These are phyloP conservation scores for Talaromyces islandicus DNA, from an alignment of 2,329 filamentous ascomycete genomes.

Conservation along the genomic window DNA sequence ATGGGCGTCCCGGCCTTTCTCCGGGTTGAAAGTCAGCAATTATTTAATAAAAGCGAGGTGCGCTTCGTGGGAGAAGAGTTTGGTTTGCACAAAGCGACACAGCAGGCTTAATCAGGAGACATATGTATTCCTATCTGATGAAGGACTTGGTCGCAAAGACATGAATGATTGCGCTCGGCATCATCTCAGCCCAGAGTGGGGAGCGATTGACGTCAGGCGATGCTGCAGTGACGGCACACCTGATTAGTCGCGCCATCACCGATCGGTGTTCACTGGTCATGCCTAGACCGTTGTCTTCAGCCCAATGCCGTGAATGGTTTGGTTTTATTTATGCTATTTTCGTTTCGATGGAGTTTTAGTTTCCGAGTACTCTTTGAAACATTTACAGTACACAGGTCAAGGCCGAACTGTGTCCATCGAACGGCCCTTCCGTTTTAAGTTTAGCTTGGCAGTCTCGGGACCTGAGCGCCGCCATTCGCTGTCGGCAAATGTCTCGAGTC, in stretches of 20 bases:
- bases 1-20: neutral
- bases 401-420: neutral
- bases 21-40: neutral
- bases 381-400: neutral
- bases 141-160: neutral
- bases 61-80: no score
- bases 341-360: no score
- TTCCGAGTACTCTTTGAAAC: no score
- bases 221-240: neutral
- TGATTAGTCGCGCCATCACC: neutral
- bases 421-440: neutral
- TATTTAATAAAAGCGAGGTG: no score
- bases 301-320: neutral
- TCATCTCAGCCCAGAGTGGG: neutral
- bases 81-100: neutral
- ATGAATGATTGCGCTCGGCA: neutral
- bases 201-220: constrained; percentile 11
- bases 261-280: no score
- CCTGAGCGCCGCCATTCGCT: neutral
- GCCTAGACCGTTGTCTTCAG: neutral
- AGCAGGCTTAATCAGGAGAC: neutral
- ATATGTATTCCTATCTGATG: no score
- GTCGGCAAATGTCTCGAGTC: neutral
- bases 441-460: neutral
- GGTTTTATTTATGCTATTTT: neutral